Evolutionary conservation across 2,329 filamentous ascomycete species (phyloP), one percentile per base, ranked within the genome.

Genomic region (Xylaria arbuscula): DNA sequence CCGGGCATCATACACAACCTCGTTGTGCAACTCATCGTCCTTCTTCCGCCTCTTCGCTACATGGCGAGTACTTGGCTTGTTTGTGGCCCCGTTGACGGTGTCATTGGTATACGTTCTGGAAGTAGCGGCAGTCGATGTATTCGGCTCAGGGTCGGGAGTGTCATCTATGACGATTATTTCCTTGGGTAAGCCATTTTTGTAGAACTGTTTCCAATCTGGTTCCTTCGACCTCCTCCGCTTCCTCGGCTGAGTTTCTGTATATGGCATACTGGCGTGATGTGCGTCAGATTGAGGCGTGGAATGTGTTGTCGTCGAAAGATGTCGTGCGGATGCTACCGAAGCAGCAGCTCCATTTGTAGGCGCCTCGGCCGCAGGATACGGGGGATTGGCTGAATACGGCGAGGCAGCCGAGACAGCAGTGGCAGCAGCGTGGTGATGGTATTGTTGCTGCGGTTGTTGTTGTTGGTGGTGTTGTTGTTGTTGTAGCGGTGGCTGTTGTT

Each of bases 121-220:
- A 15, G 77, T 75, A 68, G 72, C 64, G 60, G 75, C 67, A 67
- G 73, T 67, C 68, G 72, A 74, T 73, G 67, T 75, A 19, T 80
- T 79, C 59, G 78, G 72, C n/a, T 87, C 84, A 64, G 86, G 85
- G 66, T 87, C 86, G 60, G 91, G 91, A 4, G 88, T 89, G 78
- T 94, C 85, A 72, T 92, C 89, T 75, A 96, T 96, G 75, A 95
- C 89, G 76, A 96, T 95, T 77, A 96, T 89, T 82, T 96, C 93
- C 78, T 93, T 91, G 28, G 93, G 93, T 32, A 94, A 82, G 3
- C 93, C 93, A 79, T 95, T 94, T 78, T 91, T 91, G 80, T 94
- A 95, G 77, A 94, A 96, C 72, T 87, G 88, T 66, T 87, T 85
- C 93, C 93, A 96, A 80, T 96, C 90, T 58, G 92, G 91, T 72